These are phyloP conservation scores for Leccinum variabile DNA, from an alignment of 1,284 basidiomycete genomes.

Conservation along the genomic window DNA sequence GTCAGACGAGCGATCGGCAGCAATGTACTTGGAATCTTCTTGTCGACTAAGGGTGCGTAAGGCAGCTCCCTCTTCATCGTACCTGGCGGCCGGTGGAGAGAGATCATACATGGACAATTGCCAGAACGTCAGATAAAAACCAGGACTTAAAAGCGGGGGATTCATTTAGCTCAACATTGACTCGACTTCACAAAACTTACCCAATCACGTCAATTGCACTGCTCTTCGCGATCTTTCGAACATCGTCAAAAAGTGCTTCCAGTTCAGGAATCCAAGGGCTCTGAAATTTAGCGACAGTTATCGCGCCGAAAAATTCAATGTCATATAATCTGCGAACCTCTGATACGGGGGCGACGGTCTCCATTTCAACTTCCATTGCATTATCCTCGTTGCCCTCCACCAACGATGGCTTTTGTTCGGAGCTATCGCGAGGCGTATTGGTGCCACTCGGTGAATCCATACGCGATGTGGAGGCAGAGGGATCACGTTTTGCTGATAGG, in stretches of 20 bases:
- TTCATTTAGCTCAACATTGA: slow-evolving; percentile 8
- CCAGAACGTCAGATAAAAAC: slow-evolving; percentile 95
- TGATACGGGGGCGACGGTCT: slow-evolving; percentile 15
- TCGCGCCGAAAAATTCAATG: slow-evolving; percentile 5
- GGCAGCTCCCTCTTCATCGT: slow-evolving; percentile 67
- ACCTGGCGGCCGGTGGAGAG: slow-evolving; percentile 63
- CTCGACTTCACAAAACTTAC: slow-evolving; percentile 42
- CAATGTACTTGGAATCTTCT: slow-evolving; percentile 57
- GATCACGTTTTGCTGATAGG: slow-evolving; percentile 72
- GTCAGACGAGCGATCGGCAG: slow-evolving; percentile 67
- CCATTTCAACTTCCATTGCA: slow-evolving; percentile 50
- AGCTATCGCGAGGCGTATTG: slow-evolving; percentile 36
- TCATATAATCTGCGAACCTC: slow-evolving; percentile 23
- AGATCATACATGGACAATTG: slow-evolving; percentile 90
- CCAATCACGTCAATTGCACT: slow-evolving; percentile 68
- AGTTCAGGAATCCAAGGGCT: slow-evolving; percentile 79
- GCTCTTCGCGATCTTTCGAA: slow-evolving; percentile 65
- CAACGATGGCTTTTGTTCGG: slow-evolving; percentile 36
- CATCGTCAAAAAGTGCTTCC: slow-evolving; percentile 64
- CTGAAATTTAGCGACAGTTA: slow-evolving; percentile 37
- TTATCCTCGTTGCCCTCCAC: slow-evolving; percentile 48
- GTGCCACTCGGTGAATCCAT: slow-evolving; percentile 58
- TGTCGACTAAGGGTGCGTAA: slow-evolving; percentile 58
- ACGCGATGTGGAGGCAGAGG: slow-evolving; percentile 52
- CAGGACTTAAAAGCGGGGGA: slow-evolving; percentile 56